These are phyloP conservation scores for Phytophthora quininea DNA, from an alignment of 352 stramenopile species.

Conservation along the genomic window DNA sequence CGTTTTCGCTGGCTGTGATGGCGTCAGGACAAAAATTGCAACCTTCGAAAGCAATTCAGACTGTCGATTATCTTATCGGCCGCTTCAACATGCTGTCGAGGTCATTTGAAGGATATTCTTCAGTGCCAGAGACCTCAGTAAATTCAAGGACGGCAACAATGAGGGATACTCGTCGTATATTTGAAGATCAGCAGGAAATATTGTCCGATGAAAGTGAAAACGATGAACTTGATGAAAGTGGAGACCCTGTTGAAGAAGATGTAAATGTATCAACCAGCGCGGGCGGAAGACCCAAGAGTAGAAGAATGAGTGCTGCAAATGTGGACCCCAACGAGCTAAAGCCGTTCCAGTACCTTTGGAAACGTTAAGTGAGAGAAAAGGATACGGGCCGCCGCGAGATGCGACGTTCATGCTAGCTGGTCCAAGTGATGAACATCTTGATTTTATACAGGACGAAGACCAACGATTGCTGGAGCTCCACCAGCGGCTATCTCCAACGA, in stretches of 20 bases:
- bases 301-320: conserved; percentile 7
- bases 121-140: not conserved
- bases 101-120: conserved; percentile 33
- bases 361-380: conserved; percentile 39
- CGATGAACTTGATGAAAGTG: conserved; percentile 15
- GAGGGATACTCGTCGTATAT: not conserved
- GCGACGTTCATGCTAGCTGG: conserved; percentile 43
- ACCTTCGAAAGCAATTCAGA: conserved; percentile 58
- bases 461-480: conserved; percentile 31
- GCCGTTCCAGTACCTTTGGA: conserved; percentile 67
- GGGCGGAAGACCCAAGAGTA: conserved; percentile 9
- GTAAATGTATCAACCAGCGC: not conserved
- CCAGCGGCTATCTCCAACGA: conserved; percentile 15
- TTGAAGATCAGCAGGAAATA: not conserved
- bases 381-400: conserved; percentile 8
- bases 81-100: conserved; percentile 68
- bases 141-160: not conserved
- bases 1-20: conserved; percentile 63
- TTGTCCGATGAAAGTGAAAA: conserved; percentile 9
- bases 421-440: conserved; percentile 34
- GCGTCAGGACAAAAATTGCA: conserved; percentile 66
- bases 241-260: conserved; percentile 3
- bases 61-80: conserved; percentile 71
- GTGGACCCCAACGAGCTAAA: conserved; percentile 23
- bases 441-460: conserved; percentile 60